These are phyloP conservation scores for Arthrobotrys sinensis DNA, from an alignment of 2,329 filamentous ascomycete species.

Conservation along the genomic window DNA sequence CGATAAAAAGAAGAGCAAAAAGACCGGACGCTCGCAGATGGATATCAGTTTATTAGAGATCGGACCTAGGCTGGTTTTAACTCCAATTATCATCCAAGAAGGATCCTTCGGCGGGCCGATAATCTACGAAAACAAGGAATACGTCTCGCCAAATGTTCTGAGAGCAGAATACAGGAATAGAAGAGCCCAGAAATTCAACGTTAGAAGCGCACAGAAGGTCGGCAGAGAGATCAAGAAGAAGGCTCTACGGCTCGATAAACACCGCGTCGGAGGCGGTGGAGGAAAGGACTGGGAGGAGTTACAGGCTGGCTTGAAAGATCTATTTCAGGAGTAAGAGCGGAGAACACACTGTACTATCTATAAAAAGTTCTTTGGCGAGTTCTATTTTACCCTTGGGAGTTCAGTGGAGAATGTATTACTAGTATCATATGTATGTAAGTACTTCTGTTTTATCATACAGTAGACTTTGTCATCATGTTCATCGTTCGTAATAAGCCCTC, in stretches of 20 bases:
- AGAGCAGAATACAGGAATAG: conserved; percentile 82
- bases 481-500: neutral
- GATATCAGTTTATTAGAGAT: conserved; percentile 91
- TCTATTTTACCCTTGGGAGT: conserved; percentile 39
- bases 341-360: conserved; percentile 6
- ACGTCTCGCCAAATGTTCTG: conserved; percentile 95
- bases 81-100: conserved; percentile 94
- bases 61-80: conserved; percentile 91
- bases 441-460: conserved; percentile 27
- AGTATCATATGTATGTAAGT: conserved; percentile 40
- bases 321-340: conserved; percentile 49
- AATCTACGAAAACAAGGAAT: conserved; percentile 98
- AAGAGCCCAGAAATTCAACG: conserved; percentile 84
- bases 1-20: conserved; percentile 63
- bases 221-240: conserved; percentile 82
- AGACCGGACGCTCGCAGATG: conserved; percentile 71
- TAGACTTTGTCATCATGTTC: conserved; percentile 22
- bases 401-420: conserved; percentile 56
- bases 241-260: conserved; percentile 80
- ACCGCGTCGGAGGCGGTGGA: conserved; percentile 69
- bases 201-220: conserved; percentile 80
- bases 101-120: conserved; percentile 95
- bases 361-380: conserved; percentile 43
- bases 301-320: conserved; percentile 51
- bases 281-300: conserved; percentile 67